Evolutionary conservation across 2,329 filamentous ascomycete species (phyloP), one percentile per base, ranked within the genome.

Genomic region (Colletotrichum karsti): DNA sequence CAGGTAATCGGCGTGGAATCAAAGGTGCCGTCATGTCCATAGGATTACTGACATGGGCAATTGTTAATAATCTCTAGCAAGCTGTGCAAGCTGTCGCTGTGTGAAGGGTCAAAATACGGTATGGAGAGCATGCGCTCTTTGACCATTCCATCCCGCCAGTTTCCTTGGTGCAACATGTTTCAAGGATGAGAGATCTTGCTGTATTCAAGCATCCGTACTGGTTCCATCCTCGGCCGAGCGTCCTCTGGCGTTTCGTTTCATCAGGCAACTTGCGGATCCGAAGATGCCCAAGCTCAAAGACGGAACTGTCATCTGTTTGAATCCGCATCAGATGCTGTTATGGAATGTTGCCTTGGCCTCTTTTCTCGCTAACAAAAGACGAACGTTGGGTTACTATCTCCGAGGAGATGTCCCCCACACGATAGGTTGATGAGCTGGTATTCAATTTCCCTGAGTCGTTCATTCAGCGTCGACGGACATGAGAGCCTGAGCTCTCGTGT

Each of bases 21-120:
- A n/a, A 37, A 37, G 30, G 37, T 12, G 13, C 9, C 10, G 33
- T 6, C 15, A 18, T 42, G 12, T 53, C 35, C 15, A n/a, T 51
- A 22, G 15, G 46, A 0, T 9, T 30, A 24, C 8, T n/a, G n/a
- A n/a, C n/a, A n/a, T n/a, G n/a, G n/a, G n/a, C n/a, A n/a, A n/a
- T n/a, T n/a, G n/a, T n/a, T n/a, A 24, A 20, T 18, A n/a, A 20
- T 51, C 46, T 9, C 28, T 13, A 30, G n/a, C 26, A 53, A 18
- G 30, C 30, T 53, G 50, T 60, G 57, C 57, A 30, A 42, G 22
- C 57, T 51, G 57, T 51, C 44, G 51, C 51, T 33, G 44, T 60
- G 57, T 60, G 57, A 60, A 44, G 30, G 44, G 44, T 9, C 57
- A 28, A 33, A 15, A 20, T 41, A 22, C n/a, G 7, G 20, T 12